Evolutionary conservation across 2,329 filamentous ascomycete species (phyloP).

Genomic region (Didymellaceae sp.): DNA sequence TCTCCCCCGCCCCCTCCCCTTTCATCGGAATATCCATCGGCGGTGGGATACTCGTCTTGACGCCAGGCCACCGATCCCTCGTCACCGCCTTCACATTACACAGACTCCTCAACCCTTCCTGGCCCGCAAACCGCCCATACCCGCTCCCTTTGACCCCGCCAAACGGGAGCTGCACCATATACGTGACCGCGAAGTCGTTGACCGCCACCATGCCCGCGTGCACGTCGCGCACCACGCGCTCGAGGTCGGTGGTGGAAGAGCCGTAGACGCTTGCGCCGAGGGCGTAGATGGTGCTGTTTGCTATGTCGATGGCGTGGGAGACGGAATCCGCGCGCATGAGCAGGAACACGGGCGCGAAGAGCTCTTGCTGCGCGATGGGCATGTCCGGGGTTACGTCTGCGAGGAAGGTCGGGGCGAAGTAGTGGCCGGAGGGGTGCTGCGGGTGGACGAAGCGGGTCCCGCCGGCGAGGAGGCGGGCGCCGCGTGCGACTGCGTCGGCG

Average conservation of each 20-base stretch:
- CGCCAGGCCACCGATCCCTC: conserved; percentile 68
- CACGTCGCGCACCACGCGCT: conserved; percentile 70
- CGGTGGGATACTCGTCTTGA: conserved; percentile 79
- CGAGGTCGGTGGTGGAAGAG: conserved; percentile 62
- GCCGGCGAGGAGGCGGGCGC: conserved; percentile 81
- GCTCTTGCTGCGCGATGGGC: conserved; percentile 87
- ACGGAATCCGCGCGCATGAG: conserved; percentile 76
- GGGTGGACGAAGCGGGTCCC: conserved; percentile 77
- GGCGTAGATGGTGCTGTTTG: conserved; percentile 84
- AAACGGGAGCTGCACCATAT: conserved; percentile 93
- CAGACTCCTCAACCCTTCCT: conserved; percentile 82
- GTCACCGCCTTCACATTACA: conserved; percentile 91
- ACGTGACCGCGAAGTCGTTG: conserved; percentile 94
- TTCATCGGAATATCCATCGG: conserved; percentile 81
- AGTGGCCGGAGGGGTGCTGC: conserved; percentile 78
- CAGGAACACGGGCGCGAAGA: conserved; percentile 90
- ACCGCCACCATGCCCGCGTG: conserved; percentile 89
- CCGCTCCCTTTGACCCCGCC: conserved; percentile 86
- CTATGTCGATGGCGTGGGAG: conserved; percentile 73
- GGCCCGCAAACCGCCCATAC: conserved; percentile 90
- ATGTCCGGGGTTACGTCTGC: conserved; percentile 87
- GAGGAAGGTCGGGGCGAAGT: conserved; percentile 89
- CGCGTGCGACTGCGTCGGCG: conserved; percentile 74
- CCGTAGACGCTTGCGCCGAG: conserved; percentile 92
- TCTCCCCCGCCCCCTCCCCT: conserved; percentile 40